These are phyloP conservation scores for Proliferodiscus dingleyae DNA, from an alignment of 2,329 filamentous ascomycete genomes.

Conservation along the genomic window DNA sequence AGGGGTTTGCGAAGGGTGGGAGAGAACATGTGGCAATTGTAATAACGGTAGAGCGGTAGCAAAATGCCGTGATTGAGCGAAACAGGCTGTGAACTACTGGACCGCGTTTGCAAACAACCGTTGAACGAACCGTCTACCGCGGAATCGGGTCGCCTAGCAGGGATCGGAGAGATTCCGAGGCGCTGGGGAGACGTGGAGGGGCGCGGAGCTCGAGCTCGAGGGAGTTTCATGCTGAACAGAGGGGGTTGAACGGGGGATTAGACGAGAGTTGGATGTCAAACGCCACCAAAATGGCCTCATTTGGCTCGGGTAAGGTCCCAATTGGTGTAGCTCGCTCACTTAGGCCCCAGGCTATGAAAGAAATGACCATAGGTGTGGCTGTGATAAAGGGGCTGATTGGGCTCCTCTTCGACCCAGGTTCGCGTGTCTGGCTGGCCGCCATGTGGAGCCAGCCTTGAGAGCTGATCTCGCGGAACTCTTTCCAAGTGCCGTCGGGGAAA, in stretches of 20 bases:
- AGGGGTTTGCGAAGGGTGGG: too few species aligned
- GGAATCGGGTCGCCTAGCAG: constrained; percentile 16
- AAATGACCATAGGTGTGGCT: constrained; percentile 12
- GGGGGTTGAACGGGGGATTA: neutral
- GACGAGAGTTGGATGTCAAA: neutral
- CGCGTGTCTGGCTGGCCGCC: neutral
- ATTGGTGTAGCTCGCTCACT: neutral
- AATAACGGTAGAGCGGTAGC: too few species aligned
- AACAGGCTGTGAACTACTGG: neutral
- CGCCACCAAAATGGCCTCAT: constrained; percentile 1
- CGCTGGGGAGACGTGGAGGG: constrained; percentile 15
- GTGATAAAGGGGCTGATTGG: constrained; percentile 3
- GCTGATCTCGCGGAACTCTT: constrained; percentile 19
- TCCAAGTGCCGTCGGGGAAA: constrained; percentile 21
- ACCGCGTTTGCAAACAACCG: neutral
- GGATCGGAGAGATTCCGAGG: constrained; percentile 12
- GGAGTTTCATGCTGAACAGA: neutral
- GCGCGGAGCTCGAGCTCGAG: neutral
- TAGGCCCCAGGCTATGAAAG: constrained; percentile 1
- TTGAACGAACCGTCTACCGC: constrained; percentile 9
- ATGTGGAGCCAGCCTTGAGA: neutral
- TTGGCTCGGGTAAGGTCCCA: neutral
- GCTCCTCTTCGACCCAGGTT: too few species aligned
- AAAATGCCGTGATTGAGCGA: neutral
- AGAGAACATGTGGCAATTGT: too few species aligned